Conservation (phyloP, 2,329 filamentous ascomycete genomes). For the Ceratocystis eucalypticola region DNA sequence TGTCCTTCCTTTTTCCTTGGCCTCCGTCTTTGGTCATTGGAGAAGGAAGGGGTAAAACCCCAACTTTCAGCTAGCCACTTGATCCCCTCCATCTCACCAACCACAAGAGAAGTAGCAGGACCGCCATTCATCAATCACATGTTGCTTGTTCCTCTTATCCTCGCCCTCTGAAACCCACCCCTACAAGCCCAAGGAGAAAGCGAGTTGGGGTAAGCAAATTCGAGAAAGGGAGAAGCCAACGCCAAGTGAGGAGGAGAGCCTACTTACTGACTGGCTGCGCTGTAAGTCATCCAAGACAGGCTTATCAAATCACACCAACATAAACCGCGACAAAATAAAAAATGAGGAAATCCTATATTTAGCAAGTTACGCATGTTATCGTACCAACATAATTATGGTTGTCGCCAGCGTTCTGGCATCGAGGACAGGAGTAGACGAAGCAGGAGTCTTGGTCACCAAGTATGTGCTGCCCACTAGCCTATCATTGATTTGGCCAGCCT, state of each 20-base stretch:
- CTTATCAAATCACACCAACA: no score
- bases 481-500: no score
- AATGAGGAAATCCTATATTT: no score
- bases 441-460: no score
- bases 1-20: background rate
- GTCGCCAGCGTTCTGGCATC: no score
- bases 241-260: background rate
- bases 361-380: no score
- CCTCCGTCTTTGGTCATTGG: background rate
- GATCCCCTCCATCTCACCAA: background rate
- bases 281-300: no score
- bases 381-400: no score
- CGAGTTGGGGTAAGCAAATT: background rate
- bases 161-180: background rate
- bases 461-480: no score
- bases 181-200: background rate
- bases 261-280: background rate
- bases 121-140: background rate
- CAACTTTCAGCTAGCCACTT: slow-evolving; percentile 5
- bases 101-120: background rate
- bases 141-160: background rate
- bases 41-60: background rate
- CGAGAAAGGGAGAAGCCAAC: background rate
- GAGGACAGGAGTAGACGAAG: no score
- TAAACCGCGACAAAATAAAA: no score